A percentile compares a stretch with the other conserved stretches of the same genome.
These are phyloP conservation scores for Stemphylium lycopersici DNA, from an alignment of 2,329 filamentous ascomycete species.

Conservation along the genomic window DNA sequence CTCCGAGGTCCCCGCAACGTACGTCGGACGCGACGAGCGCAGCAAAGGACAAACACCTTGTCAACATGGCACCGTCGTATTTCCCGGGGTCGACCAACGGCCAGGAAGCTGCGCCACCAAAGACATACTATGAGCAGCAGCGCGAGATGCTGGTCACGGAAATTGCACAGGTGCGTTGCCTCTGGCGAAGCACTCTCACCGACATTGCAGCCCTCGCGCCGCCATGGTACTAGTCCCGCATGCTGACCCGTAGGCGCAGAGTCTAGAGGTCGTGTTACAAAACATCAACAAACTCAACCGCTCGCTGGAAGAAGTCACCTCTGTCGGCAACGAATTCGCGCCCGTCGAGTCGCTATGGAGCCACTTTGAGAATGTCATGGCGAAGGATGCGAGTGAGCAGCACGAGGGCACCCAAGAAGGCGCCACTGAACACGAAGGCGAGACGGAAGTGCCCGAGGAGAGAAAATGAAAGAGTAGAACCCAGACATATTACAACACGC, in stretches of 20 bases:
- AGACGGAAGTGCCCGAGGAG: conserved; percentile 28
- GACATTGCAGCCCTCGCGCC: conserved; percentile 49
- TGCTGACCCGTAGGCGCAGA: conserved; percentile 47
- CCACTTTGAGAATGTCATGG: conserved; percentile 96
- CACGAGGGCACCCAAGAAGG: conserved; percentile 30
- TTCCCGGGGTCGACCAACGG: conserved; percentile 27
- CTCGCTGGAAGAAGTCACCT: conserved; percentile 86
- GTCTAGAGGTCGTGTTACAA: conserved; percentile 86
- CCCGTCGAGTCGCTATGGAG: conserved; percentile 97
- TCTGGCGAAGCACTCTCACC: background rate
- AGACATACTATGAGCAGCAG: conserved; percentile 75
- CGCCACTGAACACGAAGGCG: conserved; percentile 30
- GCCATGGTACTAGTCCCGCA: background rate
- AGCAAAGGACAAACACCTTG: background rate
- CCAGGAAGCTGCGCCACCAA: conserved; percentile 23
- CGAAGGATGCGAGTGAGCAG: conserved; percentile 62
- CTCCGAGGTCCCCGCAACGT: conserved; percentile 11
- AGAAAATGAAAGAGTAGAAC: conserved; percentile 20
- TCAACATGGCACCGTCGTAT: conserved; percentile 30
- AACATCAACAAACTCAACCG: conserved; percentile 97
- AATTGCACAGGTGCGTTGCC: conserved; percentile 67
- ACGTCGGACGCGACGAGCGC: conserved; percentile 12
- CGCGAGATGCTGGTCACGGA: conserved; percentile 73
- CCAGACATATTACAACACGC: background rate
- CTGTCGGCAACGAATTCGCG: conserved; percentile 96